These are phyloP conservation scores for Tetrahymena borealis DNA, from an alignment of 73 alveolate species.

Conservation along the genomic window DNA sequence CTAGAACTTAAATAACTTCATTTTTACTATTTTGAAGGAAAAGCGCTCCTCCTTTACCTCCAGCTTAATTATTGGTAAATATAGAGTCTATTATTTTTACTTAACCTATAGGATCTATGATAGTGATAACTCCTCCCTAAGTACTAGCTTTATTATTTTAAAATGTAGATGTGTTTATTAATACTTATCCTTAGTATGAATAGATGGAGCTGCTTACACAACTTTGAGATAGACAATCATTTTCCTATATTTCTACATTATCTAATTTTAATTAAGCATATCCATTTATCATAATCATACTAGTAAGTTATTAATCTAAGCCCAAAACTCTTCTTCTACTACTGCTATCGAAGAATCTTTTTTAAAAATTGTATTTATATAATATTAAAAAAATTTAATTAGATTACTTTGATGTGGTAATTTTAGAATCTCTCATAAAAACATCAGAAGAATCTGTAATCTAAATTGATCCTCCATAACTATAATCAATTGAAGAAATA, in stretches of 20 bases:
- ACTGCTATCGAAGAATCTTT: no score
- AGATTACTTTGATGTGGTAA: no score
- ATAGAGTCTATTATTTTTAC: neutral
- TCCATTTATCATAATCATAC: neutral
- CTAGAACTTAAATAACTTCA: neutral
- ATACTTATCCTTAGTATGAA: neutral
- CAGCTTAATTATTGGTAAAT: neutral
- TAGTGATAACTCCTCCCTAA: neutral
- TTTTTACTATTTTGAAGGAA: neutral
- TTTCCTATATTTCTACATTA: neutral
- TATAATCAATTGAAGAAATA: no score
- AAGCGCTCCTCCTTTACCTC: neutral
- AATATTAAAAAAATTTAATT: no score
- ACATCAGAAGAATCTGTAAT: no score
- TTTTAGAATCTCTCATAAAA: no score
- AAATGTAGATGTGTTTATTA: neutral
- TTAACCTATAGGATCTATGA: neutral
- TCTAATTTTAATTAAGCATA: neutral
- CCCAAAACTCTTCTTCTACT: no score
- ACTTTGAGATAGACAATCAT: neutral
- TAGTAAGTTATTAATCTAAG: no score
- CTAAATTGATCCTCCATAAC: no score
- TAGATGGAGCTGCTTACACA: neutral
- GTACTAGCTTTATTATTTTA: neutral
- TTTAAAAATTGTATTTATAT: no score